A percentile compares a stretch with the other conserved stretches of the same genome.
Evolutionary conservation across 1,284 basidiomycete species (phyloP).

Genomic region (Rhodotorula sp.): DNA sequence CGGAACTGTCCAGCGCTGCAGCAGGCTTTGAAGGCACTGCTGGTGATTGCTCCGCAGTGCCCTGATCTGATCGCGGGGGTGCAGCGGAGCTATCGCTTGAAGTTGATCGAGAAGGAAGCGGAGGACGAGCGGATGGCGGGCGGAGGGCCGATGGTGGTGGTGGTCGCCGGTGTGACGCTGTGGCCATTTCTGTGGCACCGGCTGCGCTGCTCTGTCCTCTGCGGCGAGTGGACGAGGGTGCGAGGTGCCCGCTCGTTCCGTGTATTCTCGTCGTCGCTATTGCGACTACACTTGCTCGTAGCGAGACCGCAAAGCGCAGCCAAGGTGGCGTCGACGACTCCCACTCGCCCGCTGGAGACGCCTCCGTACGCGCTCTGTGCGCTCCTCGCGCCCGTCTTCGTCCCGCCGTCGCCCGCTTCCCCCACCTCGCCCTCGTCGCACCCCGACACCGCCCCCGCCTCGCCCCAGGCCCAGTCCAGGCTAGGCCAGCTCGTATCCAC

Average conservation of each 20-base stretch:
- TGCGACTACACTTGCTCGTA: too few relatives aligned
- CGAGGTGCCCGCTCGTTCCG: too few relatives aligned
- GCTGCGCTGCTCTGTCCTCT: too few relatives aligned
- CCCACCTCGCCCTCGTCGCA: constrained; percentile 24
- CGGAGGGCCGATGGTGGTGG: background rate
- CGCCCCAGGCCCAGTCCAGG: constrained; percentile 10
- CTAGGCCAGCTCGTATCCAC: constrained; percentile 17
- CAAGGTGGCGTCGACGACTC: constrained; percentile 19
- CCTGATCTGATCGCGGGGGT: background rate
- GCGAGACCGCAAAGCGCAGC: background rate
- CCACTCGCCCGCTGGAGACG: constrained; percentile 34
- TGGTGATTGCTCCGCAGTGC: too few relatives aligned
- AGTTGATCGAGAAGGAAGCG: background rate
- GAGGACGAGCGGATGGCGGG: background rate
- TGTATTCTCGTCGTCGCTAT: too few relatives aligned
- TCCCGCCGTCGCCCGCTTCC: constrained; percentile 10
- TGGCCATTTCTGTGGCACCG: background rate
- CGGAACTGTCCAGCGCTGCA: too few relatives aligned
- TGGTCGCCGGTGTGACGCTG: background rate
- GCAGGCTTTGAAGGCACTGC: background rate
- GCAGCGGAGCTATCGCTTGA: background rate
- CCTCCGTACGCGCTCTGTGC: constrained; percentile 38
- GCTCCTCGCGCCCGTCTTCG: constrained; percentile 32
- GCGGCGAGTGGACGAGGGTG: too few relatives aligned
- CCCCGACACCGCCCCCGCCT: background rate